Evolutionary conservation across 345 rosid species (phyloP).

Genomic region (Acer yangbiense): DNA sequence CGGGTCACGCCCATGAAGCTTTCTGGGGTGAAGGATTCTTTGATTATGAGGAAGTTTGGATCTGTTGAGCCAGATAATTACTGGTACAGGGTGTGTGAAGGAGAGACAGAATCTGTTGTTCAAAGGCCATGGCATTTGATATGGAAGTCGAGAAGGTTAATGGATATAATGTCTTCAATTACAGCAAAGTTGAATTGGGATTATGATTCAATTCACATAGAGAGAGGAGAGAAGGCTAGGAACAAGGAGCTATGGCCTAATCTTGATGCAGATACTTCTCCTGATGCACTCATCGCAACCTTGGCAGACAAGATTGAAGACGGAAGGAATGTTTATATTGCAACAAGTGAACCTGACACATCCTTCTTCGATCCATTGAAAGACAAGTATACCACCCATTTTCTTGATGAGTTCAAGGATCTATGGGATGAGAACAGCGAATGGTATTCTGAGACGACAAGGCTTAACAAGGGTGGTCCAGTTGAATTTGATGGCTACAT

Average conservation of each 20-base stretch:
- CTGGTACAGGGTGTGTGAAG: slow-evolving; percentile 98
- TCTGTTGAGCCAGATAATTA: slow-evolving; percentile 87
- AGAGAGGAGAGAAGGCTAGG: slow-evolving; percentile 81
- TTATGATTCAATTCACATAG: slow-evolving; percentile 81
- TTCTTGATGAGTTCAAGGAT: slow-evolving; percentile 79
- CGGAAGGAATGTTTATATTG: slow-evolving; percentile 77
- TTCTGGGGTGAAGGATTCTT: slow-evolving; percentile 56
- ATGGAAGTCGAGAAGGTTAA: slow-evolving; percentile 89
- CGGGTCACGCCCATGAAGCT: slow-evolving; percentile 80
- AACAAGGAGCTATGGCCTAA: slow-evolving; percentile 89
- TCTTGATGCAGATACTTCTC: slow-evolving; percentile 76
- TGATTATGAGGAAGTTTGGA: slow-evolving; percentile 94
- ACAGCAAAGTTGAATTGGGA: slow-evolving; percentile 87
- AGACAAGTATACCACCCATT: slow-evolving; percentile 81
- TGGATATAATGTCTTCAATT: slow-evolving; percentile 81
- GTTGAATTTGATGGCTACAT: slow-evolving; percentile 94
- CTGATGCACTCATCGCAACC: slow-evolving; percentile 60
- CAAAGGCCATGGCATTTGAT: slow-evolving; percentile 86
- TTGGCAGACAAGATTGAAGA: slow-evolving; percentile 72
- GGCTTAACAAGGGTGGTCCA: slow-evolving; percentile 77
- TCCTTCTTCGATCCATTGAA: slow-evolving; percentile 77
- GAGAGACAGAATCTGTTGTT: slow-evolving; percentile 75
- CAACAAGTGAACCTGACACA: slow-evolving; percentile 74
- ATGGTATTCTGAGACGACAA: slow-evolving; percentile 85
- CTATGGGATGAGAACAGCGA: slow-evolving; percentile 87